Conservation (phyloP, 345 rosid species). For the Abelmoschus esculentus region DNA sequence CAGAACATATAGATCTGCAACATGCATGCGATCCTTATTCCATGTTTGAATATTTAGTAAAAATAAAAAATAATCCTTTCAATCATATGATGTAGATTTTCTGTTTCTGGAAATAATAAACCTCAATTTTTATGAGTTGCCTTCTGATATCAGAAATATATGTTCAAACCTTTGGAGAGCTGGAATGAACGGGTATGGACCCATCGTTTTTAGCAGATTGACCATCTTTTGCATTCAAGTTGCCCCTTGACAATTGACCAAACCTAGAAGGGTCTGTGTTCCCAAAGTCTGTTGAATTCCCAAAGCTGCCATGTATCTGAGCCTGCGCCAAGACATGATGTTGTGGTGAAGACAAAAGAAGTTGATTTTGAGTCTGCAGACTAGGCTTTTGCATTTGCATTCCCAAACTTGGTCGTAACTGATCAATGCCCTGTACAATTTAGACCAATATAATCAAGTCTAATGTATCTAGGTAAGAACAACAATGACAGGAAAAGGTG, state of each 20-base stretch:
- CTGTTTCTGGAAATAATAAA: no score
- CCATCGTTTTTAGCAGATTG: constrained; percentile 49
- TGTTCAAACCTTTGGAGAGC: constrained; percentile 46
- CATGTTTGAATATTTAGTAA: no score
- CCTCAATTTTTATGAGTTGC: no score
- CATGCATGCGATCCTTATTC: no score
- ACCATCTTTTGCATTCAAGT: constrained; percentile 44
- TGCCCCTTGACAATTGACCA: constrained; percentile 38
- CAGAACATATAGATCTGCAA: no score
- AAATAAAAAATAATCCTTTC: no score
- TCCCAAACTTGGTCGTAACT: constrained; percentile 39
- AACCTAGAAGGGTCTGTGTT: constrained; percentile 47
- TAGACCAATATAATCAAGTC: background rate
- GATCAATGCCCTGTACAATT: constrained; percentile 43
- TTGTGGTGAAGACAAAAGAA: constrained; percentile 46
- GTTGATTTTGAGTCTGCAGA: constrained; percentile 39
- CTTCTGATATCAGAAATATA: no score
- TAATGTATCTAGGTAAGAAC: no score
- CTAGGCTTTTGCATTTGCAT: constrained; percentile 48
- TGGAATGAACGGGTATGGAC: constrained; percentile 45
- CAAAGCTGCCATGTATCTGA: constrained; percentile 40
- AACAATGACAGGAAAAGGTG: no score
- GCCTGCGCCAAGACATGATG: constrained; percentile 51
- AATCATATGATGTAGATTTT: no score
- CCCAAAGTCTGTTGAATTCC: constrained; percentile 35